Base-by-base conservation (phyloP, 129 eudicot species). In the Saposhnikovia divaricata region DNA sequence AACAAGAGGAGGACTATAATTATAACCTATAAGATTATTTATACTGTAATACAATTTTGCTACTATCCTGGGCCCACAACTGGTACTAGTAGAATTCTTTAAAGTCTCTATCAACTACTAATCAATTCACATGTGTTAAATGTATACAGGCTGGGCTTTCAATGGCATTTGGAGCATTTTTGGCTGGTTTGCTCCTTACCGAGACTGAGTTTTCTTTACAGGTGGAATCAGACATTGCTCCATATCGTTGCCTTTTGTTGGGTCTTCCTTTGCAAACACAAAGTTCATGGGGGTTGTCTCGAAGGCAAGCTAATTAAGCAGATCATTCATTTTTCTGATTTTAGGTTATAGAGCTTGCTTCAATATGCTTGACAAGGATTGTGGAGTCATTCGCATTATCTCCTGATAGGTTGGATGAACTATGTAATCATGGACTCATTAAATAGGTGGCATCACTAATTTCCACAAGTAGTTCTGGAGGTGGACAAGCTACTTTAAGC, bases 141-240 rank as follows among this genome's bases (percentile, higher is more conserved):
- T 81, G 73, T 25, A 75, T 84, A 84, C 91, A 96, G 99, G 99
- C 99, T 87, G 99, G 99, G 55, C 96, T 96, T 81, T 96, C 99
- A 69, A 96, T 96, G 99, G 99, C 99, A 74, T 81, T 96, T 75
- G 99, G 99, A 78, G 99, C 99, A 81, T 96, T 96, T 88, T 88
- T 96, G 82, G 99, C 99, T 83, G 99, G 99, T 85, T 87, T 96
- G 89, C 93, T 96, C 75, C 93, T 96, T 40, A 98, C 99, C 38
- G 99, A 96, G 91, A 96, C 98, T 42, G 99, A 96, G 82, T 96
- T 96, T 88, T 92, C 99, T 9, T 84, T 96, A 84, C 99, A 96
- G 87, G 99, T 96, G 42, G 99, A 96, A 84, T 96, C 99, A 76
- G 99, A 96, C 89, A 96, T 96, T 82, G 99, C 99, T 85, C 99